These are phyloP conservation scores for Exophiala sp. DNA, from an alignment of 2,329 filamentous ascomycete species.

Conservation along the genomic window DNA sequence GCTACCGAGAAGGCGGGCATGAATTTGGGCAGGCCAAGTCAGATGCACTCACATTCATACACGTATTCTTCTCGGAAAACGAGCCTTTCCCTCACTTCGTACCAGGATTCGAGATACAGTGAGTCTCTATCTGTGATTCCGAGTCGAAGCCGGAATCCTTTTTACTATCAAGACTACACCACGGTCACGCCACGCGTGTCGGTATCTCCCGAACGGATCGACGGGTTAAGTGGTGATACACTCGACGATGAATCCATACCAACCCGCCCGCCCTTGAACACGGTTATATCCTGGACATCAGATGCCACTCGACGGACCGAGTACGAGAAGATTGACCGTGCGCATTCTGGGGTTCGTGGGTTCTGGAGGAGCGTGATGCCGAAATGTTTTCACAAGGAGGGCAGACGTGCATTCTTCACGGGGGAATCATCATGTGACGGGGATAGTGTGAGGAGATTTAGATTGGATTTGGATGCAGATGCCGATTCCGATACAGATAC, in stretches of 20 bases:
- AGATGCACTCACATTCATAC: no score
- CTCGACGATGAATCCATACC: not conserved
- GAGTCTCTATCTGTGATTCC: no score
- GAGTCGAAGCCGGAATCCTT: no score
- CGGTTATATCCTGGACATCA: slow-evolving; percentile 47
- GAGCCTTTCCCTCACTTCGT: no score
- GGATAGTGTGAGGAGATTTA: slow-evolving; percentile 44
- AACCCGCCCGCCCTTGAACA: slow-evolving; percentile 32
- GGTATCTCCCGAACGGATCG: no score
- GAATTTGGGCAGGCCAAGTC: no score
- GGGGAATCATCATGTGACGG: slow-evolving; percentile 36
- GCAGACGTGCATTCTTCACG: slow-evolving; percentile 41
- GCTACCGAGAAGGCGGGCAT: no score
- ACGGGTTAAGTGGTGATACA: no score
- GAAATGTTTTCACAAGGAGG: slow-evolving; percentile 37
- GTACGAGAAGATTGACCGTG: slow-evolving; percentile 54
- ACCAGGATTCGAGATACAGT: no score
- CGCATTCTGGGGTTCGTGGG: slow-evolving; percentile 41
- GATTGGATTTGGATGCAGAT: slow-evolving; percentile 42
- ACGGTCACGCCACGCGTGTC: no score
- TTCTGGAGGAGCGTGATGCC: slow-evolving; percentile 42
- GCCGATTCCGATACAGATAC: slow-evolving; percentile 19
- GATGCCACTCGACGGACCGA: slow-evolving; percentile 42
- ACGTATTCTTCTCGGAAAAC: no score
- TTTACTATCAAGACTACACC: no score